Conservation (phyloP, 306 rosid species). For the Neltuma alba region DNA sequence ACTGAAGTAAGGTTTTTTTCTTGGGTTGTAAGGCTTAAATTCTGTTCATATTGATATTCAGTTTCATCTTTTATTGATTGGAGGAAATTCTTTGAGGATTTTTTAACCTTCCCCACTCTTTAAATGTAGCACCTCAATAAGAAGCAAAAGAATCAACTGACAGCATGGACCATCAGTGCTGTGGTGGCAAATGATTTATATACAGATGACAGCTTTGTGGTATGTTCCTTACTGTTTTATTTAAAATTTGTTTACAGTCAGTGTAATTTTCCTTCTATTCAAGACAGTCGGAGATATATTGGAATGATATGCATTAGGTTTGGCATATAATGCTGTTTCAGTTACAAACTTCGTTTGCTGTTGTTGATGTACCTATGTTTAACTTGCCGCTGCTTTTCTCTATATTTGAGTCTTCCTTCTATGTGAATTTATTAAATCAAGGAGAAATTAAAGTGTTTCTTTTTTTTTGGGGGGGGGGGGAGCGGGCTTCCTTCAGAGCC, state of each 20-base stretch:
- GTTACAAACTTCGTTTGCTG: conserved; percentile 15
- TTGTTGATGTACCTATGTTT: conserved; percentile 19
- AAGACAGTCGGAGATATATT: conserved; percentile 26
- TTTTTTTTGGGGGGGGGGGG: not conserved
- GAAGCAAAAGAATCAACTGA: conserved; percentile 80
- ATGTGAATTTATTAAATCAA: conserved; percentile 1
- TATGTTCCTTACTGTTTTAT: conserved; percentile 42
- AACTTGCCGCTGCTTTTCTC: conserved; percentile 3
- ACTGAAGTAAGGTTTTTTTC: conserved; percentile 55
- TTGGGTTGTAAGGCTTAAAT: conserved; percentile 41
- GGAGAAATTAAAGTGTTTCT: not conserved
- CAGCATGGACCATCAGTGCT: conserved; percentile 62
- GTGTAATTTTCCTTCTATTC: conserved; percentile 16
- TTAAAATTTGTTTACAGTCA: conserved; percentile 7
- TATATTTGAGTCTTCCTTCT: conserved; percentile 8
- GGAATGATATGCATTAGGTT: conserved; percentile 30
- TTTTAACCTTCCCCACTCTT: conserved; percentile 21
- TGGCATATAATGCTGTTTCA: conserved; percentile 31
- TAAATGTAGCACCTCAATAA: conserved; percentile 62
- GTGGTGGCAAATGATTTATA: conserved; percentile 81
- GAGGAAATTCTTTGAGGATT: conserved; percentile 8
- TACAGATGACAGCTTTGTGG: conserved; percentile 97
- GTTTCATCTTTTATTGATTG: not conserved
- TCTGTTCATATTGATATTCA: not conserved
- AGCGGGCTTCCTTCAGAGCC: conserved; percentile 7